phyloP scores from a whole-genome alignment of 257 asterid species.

The Cynanchum wilfordii region DNA sequence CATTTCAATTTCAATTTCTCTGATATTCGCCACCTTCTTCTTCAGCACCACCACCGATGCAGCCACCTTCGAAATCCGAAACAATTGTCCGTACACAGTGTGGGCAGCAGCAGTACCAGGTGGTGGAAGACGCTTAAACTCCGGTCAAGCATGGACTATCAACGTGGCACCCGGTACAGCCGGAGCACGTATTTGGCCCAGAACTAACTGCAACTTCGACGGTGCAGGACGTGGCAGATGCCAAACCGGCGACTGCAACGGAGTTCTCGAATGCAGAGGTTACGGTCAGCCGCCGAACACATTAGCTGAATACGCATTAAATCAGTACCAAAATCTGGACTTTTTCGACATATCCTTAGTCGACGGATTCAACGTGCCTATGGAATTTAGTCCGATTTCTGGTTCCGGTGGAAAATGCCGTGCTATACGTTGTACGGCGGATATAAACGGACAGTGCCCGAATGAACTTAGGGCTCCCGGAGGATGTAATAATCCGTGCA shows the following conservation, averaged over 20 bases:
- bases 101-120: conserved; percentile 37
- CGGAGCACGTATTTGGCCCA: conserved; percentile 34
- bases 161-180: conserved; percentile 13
- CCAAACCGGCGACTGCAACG: conserved; percentile 36
- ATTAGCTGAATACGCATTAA: conserved; percentile 43
- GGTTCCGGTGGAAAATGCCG: conserved; percentile 18
- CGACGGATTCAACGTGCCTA: conserved; percentile 63
- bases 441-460: conserved; percentile 58
- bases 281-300: conserved; percentile 59
- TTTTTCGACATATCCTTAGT: conserved; percentile 53
- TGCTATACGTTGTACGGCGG: conserved; percentile 45
- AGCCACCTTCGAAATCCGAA: conserved; percentile 20
- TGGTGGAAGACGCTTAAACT: conserved; percentile 25
- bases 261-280: conserved; percentile 31
- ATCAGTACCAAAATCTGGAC: conserved; percentile 39
- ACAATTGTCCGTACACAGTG: conserved; percentile 35
- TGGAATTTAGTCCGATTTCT: conserved; percentile 19
- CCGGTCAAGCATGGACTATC: conserved; percentile 25
- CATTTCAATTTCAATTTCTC: conserved; percentile 2
- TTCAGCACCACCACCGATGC: conserved; percentile 14
- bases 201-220: conserved; percentile 31
- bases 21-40: conserved; percentile 7
- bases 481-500: conserved; percentile 78
- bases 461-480: conserved; percentile 41
- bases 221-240: conserved; percentile 24